Percentiles rank a stretch among this genome's conserved stretches.
These are phyloP conservation scores for Rubia tinctorum DNA, from an alignment of 305 asterid species.

Conservation along the genomic window DNA sequence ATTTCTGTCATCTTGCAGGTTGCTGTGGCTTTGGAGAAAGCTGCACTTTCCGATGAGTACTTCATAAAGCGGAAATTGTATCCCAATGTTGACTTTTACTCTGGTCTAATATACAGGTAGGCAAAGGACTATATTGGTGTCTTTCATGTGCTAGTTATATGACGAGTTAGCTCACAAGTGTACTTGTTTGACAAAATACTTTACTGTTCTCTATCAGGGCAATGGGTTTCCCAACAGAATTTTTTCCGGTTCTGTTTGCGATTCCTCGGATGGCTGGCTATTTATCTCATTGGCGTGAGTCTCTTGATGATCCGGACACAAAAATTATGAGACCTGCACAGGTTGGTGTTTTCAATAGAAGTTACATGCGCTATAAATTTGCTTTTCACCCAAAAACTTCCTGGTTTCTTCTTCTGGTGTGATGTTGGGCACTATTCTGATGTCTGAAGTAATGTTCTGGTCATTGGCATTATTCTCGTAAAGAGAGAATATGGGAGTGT, in stretches of 20 bases:
- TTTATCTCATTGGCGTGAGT: conserved; percentile 98
- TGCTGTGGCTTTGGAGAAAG: conserved; percentile 96
- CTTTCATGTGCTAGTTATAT: background rate
- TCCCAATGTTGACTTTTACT: conserved; percentile 98
- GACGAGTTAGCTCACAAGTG: background rate
- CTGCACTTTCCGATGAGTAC: conserved; percentile 92
- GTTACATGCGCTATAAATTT: background rate
- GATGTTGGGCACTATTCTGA: background rate
- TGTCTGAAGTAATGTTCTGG: background rate
- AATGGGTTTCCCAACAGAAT: conserved; percentile 97
- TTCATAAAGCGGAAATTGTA: conserved; percentile 95
- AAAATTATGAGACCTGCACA: conserved; percentile 99
- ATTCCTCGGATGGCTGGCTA: conserved; percentile 99
- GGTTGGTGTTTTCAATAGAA: conserved; percentile 32
- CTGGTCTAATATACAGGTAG: conserved; percentile 94
- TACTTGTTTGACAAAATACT: background rate
- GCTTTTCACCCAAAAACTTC: background rate
- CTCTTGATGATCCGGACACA: conserved; percentile 92
- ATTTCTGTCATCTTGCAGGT: conserved; percentile 48
- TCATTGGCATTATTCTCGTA: no score
- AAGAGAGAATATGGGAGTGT: no score
- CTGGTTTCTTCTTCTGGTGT: background rate
- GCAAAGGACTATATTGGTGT: background rate
- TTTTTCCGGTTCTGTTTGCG: conserved; percentile 95
- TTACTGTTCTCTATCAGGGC: conserved; percentile 51